Evolutionary conservation across 768 basidiomycete genomes (phyloP).

Genomic region (Lactifluus volemus): DNA sequence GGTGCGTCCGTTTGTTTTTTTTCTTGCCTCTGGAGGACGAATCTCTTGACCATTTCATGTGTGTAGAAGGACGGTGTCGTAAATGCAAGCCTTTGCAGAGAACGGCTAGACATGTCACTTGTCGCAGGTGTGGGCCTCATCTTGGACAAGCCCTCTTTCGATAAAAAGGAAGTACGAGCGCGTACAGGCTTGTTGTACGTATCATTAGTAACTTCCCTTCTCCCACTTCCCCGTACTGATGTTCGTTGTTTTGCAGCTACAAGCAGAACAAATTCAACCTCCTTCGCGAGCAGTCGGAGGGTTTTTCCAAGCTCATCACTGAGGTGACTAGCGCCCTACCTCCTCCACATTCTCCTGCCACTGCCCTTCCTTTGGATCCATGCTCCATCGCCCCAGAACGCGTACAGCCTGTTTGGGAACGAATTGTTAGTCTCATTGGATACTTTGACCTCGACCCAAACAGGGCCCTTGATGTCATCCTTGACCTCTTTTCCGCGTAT

Average conservation of each 20-base stretch:
- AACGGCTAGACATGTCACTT: slow-evolving; percentile 62
- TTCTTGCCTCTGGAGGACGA: slow-evolving; percentile 37
- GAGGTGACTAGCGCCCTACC: slow-evolving; percentile 76
- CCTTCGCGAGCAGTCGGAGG: slow-evolving; percentile 94
- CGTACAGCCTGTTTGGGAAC: slow-evolving; percentile 67
- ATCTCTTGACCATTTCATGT: not conserved
- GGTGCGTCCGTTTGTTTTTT: not conserved
- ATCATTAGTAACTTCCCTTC: not conserved
- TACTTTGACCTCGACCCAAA: slow-evolving; percentile 97
- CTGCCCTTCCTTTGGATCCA: slow-evolving; percentile 58
- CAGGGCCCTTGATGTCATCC: slow-evolving; percentile 83
- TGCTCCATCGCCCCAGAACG: slow-evolving; percentile 50
- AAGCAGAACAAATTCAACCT: slow-evolving; percentile 99
- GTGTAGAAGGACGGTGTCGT: slow-evolving; percentile 51
- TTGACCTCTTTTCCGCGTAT: slow-evolving; percentile 84
- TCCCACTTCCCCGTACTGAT: not conserved
- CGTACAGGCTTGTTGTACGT: slow-evolving; percentile 78
- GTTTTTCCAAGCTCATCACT: slow-evolving; percentile 86
- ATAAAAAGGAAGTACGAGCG: slow-evolving; percentile 74
- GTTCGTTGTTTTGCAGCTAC: slow-evolving; percentile 46
- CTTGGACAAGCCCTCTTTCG: slow-evolving; percentile 52
- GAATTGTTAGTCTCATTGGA: slow-evolving; percentile 81
- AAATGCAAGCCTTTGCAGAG: slow-evolving; percentile 53
- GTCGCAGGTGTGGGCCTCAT: slow-evolving; percentile 60
- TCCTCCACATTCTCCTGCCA: slow-evolving; percentile 58